Conservation (phyloP, 345 rosid genomes). For the Clarkia xantiana region DNA sequence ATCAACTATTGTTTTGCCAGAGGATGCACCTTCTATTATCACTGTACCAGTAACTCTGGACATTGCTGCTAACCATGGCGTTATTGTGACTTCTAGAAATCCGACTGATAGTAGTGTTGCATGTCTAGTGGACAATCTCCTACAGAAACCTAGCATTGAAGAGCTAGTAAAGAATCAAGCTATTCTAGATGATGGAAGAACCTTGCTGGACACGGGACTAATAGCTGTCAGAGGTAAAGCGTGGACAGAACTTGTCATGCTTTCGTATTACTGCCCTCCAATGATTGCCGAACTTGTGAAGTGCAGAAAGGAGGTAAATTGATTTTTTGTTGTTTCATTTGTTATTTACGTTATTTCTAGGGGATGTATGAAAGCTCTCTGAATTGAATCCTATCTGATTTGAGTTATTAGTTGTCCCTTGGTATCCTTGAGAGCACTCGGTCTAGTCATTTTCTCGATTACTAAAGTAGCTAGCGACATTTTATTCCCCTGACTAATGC, state of each 20-base stretch:
- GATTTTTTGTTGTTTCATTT: constrained; percentile 4
- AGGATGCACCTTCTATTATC: constrained; percentile 65
- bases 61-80: constrained; percentile 92
- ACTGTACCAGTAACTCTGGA: constrained; percentile 95
- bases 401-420: too few relatives aligned
- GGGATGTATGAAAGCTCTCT: not conserved
- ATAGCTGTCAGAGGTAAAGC: constrained; percentile 86
- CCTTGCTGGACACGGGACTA: constrained; percentile 89
- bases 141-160: constrained; percentile 72
- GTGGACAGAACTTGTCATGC: constrained; percentile 64
- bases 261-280: constrained; percentile 64
- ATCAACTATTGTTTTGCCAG: constrained; percentile 54
- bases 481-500: too few relatives aligned
- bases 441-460: not conserved
- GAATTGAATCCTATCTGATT: too few relatives aligned
- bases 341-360: not conserved
- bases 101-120: constrained; percentile 23
- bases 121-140: constrained; percentile 63
- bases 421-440: too few relatives aligned
- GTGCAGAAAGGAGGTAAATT: constrained; percentile 51
- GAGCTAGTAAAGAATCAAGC: constrained; percentile 65
- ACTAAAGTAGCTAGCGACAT: not conserved
- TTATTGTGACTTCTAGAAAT: constrained; percentile 58
- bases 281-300: constrained; percentile 59
- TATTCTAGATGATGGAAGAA: constrained; percentile 73